Conservation (phyloP, 2,329 filamentous ascomycete species). For the Pseudodiploospora longispora region DNA sequence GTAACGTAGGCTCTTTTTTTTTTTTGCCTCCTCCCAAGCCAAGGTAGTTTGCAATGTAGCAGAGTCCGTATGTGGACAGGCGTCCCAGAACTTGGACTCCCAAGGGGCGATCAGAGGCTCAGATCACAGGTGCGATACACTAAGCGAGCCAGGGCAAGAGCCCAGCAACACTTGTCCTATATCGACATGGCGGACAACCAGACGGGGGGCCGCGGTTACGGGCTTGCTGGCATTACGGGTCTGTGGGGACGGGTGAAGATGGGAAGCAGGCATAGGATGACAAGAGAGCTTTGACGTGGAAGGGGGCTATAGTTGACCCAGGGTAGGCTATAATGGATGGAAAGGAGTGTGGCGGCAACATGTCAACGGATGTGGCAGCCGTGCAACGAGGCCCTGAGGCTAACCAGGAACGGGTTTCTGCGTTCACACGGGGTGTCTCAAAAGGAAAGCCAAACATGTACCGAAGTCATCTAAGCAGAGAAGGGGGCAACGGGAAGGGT, state of each 20-base stretch:
- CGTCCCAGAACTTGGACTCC: too few species aligned
- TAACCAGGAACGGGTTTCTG: constrained; percentile 7
- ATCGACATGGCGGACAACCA: background rate
- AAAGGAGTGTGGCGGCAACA: background rate
- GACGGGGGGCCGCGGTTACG: background rate
- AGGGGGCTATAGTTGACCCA: constrained; percentile 20
- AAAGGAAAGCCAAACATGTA: too few species aligned
- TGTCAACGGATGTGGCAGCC: background rate
- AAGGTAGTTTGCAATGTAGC: too few species aligned
- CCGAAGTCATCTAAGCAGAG: too few species aligned
- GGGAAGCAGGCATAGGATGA: constrained; percentile 8
- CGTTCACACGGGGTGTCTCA: too few species aligned
- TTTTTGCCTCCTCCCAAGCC: too few species aligned
- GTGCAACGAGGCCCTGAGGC: constrained; percentile 18
- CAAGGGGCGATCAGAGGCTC: background rate
- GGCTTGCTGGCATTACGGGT: background rate
- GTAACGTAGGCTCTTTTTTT: too few species aligned
- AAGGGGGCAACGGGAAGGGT: too few species aligned
- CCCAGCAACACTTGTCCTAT: too few species aligned
- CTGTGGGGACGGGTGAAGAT: too few species aligned
- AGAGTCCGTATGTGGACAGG: too few species aligned
- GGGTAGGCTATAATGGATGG: constrained; percentile 18
- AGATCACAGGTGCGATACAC: background rate
- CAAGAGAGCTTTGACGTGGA: constrained; percentile 7
- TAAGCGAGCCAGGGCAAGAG: background rate